phyloP scores from a whole-genome alignment of 2,329 filamentous ascomycete genomes.

The Diaporthe destruens region DNA sequence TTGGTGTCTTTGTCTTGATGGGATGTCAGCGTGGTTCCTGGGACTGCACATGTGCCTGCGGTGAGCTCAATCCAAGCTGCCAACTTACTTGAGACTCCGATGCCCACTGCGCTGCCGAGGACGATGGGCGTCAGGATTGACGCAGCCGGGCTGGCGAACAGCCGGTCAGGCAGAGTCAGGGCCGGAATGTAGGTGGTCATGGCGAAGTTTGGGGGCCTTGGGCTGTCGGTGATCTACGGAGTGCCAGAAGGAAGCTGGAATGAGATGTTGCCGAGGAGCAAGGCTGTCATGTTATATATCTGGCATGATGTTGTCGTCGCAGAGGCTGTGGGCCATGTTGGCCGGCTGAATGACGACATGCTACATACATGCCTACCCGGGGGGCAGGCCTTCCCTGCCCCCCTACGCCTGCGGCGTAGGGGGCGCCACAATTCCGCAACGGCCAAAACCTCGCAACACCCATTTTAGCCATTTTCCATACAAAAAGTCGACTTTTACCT shows the following conservation, averaged over 20 bases:
- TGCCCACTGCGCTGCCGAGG: conserved; percentile 79
- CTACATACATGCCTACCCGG: too few relatives aligned
- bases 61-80: neutral
- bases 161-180: conserved; percentile 77
- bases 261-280: neutral
- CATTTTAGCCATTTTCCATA: too few relatives aligned
- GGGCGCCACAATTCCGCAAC: too few relatives aligned
- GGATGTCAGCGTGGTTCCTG: neutral
- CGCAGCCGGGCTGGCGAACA: conserved; percentile 79
- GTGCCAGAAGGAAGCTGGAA: neutral
- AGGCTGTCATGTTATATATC: conserved; percentile 10
- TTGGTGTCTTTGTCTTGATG: conserved; percentile 58
- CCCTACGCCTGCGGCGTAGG: too few relatives aligned
- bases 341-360: conserved; percentile 7
- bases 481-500: too few relatives aligned
- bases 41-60: conserved; percentile 23
- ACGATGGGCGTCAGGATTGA: conserved; percentile 82
- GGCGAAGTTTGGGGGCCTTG: conserved; percentile 44
- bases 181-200: conserved; percentile 86
- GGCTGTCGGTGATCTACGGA: neutral
- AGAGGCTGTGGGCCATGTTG: conserved; percentile 6
- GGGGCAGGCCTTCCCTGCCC: too few relatives aligned
- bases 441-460: too few relatives aligned
- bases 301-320: conserved; percentile 7
- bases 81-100: conserved; percentile 71